Evolutionary conservation across 2,329 filamentous ascomycete genomes (phyloP).

Genomic region (Fusarium citri): DNA sequence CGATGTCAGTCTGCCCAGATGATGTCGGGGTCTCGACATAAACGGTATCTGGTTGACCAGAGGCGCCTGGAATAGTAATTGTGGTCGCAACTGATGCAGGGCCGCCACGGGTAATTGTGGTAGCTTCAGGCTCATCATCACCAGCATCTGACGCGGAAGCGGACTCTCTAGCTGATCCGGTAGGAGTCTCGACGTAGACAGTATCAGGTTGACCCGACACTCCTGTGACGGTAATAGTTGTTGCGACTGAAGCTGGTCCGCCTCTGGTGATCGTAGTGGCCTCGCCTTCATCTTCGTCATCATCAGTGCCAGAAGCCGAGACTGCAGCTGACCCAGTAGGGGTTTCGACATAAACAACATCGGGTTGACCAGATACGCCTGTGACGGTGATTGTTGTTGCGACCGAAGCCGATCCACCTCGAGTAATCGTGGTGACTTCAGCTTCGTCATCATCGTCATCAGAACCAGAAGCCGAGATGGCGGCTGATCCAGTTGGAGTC

Average conservation of each 20-base stretch:
- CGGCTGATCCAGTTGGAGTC: too few relatives aligned
- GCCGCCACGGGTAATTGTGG: conserved; percentile 12
- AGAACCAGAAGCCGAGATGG: too few relatives aligned
- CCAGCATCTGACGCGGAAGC: background rate
- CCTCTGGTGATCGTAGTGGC: background rate
- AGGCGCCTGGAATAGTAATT: background rate
- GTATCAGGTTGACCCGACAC: background rate
- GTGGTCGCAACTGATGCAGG: background rate
- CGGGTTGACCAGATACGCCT: too few relatives aligned
- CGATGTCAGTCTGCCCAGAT: background rate
- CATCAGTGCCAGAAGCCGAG: too few relatives aligned
- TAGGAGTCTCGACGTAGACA: background rate
- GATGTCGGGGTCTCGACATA: background rate
- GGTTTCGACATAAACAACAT: too few relatives aligned
- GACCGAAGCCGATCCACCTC: too few relatives aligned
- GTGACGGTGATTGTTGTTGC: too few relatives aligned
- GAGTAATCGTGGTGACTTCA: background rate
- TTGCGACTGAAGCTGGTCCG: background rate
- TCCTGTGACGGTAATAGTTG: background rate
- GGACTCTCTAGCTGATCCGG: background rate
- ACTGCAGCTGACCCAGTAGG: background rate
- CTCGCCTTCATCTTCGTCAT: too few relatives aligned
- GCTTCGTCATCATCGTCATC: background rate
- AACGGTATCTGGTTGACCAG: background rate
- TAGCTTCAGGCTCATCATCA: background rate